phyloP scores from a whole-genome alignment of 2,329 filamentous ascomycete genomes.

The Metarhizium sp. region DNA sequence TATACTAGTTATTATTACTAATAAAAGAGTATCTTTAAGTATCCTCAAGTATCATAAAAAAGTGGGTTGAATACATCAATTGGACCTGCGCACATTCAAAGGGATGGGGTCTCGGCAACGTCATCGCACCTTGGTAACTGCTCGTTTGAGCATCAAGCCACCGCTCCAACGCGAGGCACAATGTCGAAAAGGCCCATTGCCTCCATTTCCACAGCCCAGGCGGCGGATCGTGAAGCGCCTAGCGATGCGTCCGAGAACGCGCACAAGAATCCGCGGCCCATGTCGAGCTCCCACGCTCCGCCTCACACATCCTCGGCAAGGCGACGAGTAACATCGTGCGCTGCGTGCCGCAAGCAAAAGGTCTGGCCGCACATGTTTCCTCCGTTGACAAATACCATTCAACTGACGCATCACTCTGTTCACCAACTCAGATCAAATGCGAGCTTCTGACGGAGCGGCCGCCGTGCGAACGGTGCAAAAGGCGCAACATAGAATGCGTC shows the following conservation, averaged over 20 bases:
- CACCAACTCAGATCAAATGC: conserved; percentile 3
- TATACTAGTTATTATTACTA: no score
- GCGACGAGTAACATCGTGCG: conserved; percentile 1
- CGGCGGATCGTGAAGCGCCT: background rate
- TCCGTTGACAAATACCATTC: no score
- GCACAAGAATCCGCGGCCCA: background rate
- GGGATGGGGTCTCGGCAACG: no score
- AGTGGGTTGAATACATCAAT: no score
- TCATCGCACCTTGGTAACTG: no score
- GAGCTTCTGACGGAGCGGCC: conserved; percentile 3
- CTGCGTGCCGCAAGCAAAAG: conserved; percentile 4
- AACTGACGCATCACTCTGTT: no score
- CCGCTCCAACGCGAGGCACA: background rate
- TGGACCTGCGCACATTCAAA: no score
- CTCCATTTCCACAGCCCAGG: background rate
- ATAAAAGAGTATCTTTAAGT: no score
- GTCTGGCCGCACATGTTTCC: background rate
- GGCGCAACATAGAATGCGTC: conserved; percentile 4
- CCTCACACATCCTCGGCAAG: background rate
- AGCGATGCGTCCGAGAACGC: background rate
- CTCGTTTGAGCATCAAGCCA: no score
- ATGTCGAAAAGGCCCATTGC: background rate
- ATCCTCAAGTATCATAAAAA: no score
- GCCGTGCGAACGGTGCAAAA: conserved; percentile 5
- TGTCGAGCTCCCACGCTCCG: background rate